Evolutionary conservation across 148 eudicot genomes (phyloP), one percentile per base, ranked within the genome.

Genomic region (Polygonum maritimum): DNA sequence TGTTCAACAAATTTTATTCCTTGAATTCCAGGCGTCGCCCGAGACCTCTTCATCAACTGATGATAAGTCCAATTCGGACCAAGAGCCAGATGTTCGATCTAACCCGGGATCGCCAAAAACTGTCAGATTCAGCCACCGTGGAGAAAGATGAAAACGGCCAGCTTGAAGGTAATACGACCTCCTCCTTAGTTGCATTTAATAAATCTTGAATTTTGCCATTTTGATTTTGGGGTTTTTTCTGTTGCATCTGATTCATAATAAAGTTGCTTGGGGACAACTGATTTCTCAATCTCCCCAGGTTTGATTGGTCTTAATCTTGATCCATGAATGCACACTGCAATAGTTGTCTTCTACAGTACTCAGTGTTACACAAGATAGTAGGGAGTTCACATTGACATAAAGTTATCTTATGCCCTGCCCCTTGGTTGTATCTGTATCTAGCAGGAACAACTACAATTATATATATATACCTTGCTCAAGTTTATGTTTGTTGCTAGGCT

Each of bases 221-320:
- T 74, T 35, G 41, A 3, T 15, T 76, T 35, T 49, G 9, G 54
- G 51, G 45, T 3, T 77, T 13, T 7, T 16, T n/a, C 11, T 40
- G 12, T 40, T 80, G 45, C 31, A 11, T 48, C 22, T 54, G 44
- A 8, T 72, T 48, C 48, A 70, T 9, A 7, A 83, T 62, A 75
- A 39, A 47, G 86, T 85, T 33, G 88, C 93, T 0, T 95, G 97
- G 98, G 97, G 91, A 45, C 87, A 89, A 85, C 97, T 95, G 47
- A 88, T 95, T 38, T 95, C 98, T 22, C 94, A 92, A 87, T 88
- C 79, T 45, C 83, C 97, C 18, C 84, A 92, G 96, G 98, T 92
- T 74, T n/a, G 44, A 77, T 62, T 31, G 11, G 26, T 69, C 75
- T n/a, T 8, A 9, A 9, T 14, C 8, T 21, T 6, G 13, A 21